Evolutionary conservation across 164 flowering plant genomes (phyloP).

Genomic region (Magnolia changhungtana): DNA sequence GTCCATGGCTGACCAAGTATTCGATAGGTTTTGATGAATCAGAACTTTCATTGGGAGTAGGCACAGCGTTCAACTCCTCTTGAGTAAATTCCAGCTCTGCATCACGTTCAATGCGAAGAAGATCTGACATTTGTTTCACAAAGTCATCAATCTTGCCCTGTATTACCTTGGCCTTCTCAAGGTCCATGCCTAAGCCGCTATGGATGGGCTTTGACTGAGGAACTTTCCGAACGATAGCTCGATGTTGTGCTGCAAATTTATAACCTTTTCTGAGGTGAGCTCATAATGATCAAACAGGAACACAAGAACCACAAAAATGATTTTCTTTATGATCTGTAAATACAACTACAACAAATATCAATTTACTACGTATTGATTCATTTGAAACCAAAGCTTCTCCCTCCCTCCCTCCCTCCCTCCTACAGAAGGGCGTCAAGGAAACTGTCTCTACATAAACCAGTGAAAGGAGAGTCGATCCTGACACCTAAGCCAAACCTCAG

Average conservation of each 20-base stretch:
- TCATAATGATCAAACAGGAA: background rate
- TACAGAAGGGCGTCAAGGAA: too few relatives aligned
- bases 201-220: constrained; percentile 35
- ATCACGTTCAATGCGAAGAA: constrained; percentile 85
- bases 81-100: constrained; percentile 87
- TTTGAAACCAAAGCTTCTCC: too few relatives aligned
- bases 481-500: too few relatives aligned
- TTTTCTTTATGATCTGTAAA: too few relatives aligned
- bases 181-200: constrained; percentile 68
- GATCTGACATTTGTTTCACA: constrained; percentile 58
- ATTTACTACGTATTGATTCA: too few relatives aligned
- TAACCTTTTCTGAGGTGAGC: background rate
- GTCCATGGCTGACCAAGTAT: constrained; percentile 86
- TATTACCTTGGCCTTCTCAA: constrained; percentile 59
- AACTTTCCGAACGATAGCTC: constrained; percentile 57
- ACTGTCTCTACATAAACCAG: too few relatives aligned
- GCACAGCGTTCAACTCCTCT: constrained; percentile 82
- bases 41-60: constrained; percentile 52
- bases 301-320: too few relatives aligned
- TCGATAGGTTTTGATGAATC: constrained; percentile 70
- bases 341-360: too few relatives aligned
- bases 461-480: too few relatives aligned
- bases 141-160: constrained; percentile 77
- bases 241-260: constrained; percentile 67
- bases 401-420: too few relatives aligned